Evolutionary conservation across 805 yeast genomes (phyloP).

Genomic region (Saccharomycopsis oosterbeekiorum): DNA sequence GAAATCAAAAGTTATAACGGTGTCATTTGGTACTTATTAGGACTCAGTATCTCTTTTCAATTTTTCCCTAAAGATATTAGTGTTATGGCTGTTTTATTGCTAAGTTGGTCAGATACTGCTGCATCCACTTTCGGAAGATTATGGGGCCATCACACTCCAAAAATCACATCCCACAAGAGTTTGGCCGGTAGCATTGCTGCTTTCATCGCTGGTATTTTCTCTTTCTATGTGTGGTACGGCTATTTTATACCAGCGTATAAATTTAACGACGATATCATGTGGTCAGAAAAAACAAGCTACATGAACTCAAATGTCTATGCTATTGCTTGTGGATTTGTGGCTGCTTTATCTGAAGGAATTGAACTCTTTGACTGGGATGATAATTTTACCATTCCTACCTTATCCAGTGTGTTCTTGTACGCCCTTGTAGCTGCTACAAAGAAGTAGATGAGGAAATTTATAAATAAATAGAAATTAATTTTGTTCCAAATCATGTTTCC

Average conservation of each 20-base stretch:
- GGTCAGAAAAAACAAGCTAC: constrained; percentile 52
- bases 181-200: constrained; percentile 90
- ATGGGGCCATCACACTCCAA: constrained; percentile 77
- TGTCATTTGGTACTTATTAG: constrained; percentile 77
- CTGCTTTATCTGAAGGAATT: constrained; percentile 79
- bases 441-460: background rate
- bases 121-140: constrained; percentile 90
- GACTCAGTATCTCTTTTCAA: constrained; percentile 60
- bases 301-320: constrained; percentile 47
- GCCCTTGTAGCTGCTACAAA: constrained; percentile 30
- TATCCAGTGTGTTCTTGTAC: constrained; percentile 61
- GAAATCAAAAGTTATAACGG: constrained; percentile 76
- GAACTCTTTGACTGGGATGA: constrained; percentile 76
- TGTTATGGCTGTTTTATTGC: constrained; percentile 61
- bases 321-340: constrained; percentile 64
- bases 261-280: constrained; percentile 47
- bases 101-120: constrained; percentile 97
- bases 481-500: background rate
- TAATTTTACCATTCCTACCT: constrained; percentile 86
- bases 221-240: constrained; percentile 65
- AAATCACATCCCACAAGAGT: constrained; percentile 64
- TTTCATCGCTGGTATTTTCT: constrained; percentile 54
- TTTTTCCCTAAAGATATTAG: constrained; percentile 74
- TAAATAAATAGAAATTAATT: background rate
- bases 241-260: constrained; percentile 59